Evolutionary conservation across 768 basidiomycete species (phyloP), one percentile per base, ranked within the genome.

Genomic region (Lentinus brumalis): DNA sequence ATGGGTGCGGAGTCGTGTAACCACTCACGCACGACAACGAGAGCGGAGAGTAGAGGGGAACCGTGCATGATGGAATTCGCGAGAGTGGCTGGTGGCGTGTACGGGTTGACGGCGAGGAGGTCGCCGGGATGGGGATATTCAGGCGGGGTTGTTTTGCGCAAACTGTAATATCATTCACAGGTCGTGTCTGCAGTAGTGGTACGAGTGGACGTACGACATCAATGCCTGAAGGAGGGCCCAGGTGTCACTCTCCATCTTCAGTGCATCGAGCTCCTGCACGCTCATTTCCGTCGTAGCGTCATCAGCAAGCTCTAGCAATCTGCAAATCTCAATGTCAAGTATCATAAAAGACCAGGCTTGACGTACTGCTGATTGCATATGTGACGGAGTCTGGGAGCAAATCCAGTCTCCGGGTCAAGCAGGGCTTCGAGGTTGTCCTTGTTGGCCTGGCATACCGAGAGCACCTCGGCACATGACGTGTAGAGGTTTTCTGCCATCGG

Each of bases 11-110:
- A 88, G 44, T 92, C 89, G 62, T 93, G 90, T 1, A 94, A 79
- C 93, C 93, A 95, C 71, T 94, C 91, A n/a, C 90, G 85, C 8
- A 94, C 86, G 46, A 90, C 86, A 49, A 91, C 79, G 56, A 94
- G 89, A 61, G 93, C 92, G 0, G 83, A 74, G 39, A 94, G 84
- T 2, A 88, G 78, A 0, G 84, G 85, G 0, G 87, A 91, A 3
- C 83, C 74, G 50, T 82, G 74, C 79, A 95, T 82, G 53, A 92
- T 83, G 3, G 86, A 82, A 69, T 92, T 87, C 0, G 89, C 89
- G 30, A 95, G 81, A 0, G 86, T 86, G 5, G 85, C 81, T 0
- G 89, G 86, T 0, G 94, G 92, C 0, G 89, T 90, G 74, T 94
- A 95, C 0, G 92, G 91, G 69, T 96, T 94, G 63, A 83, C 75